phyloP scores from a whole-genome alignment of 306 rosid genomes.

The Inga oerstediana region DNA sequence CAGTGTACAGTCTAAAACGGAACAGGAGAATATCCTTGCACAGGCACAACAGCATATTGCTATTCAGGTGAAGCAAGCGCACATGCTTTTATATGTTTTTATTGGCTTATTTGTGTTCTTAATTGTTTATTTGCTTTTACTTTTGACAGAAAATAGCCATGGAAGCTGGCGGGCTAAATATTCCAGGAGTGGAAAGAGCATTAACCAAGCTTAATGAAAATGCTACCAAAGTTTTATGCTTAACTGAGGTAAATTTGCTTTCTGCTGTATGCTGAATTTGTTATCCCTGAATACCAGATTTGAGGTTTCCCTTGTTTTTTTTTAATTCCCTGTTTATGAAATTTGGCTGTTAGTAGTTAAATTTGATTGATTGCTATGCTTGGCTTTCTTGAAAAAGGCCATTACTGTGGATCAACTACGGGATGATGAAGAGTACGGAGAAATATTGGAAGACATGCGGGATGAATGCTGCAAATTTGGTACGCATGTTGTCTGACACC shows the following conservation, averaged over 20 bases:
- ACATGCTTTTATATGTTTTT: slow-evolving; percentile 15
- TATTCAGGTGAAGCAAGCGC: slow-evolving; percentile 53
- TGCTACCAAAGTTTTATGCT: slow-evolving; percentile 69
- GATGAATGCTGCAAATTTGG: slow-evolving; percentile 89
- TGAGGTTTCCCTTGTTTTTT: neutral
- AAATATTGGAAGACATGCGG: slow-evolving; percentile 82
- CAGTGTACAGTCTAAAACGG: slow-evolving; percentile 72
- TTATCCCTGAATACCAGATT: slow-evolving; percentile 5
- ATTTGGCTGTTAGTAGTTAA: neutral
- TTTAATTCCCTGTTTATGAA: slow-evolving; percentile 15
- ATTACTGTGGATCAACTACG: slow-evolving; percentile 57
- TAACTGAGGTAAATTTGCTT: slow-evolving; percentile 58
- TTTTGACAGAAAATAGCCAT: slow-evolving; percentile 57
- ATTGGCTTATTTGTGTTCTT: neutral
- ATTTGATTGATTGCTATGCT: slow-evolving; percentile 24
- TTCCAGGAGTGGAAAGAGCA: slow-evolving; percentile 48
- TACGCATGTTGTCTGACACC: slow-evolving; percentile 34
- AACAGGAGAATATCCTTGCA: slow-evolving; percentile 69
- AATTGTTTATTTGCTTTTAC: slow-evolving; percentile 7
- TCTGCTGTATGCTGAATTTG: slow-evolving; percentile 21
- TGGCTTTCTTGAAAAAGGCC: slow-evolving; percentile 51
- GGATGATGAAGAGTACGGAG: slow-evolving; percentile 62
- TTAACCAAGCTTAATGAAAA: slow-evolving; percentile 40
- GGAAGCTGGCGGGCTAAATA: slow-evolving; percentile 59
- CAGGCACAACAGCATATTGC: slow-evolving; percentile 84